Conservation (phyloP, 2,329 filamentous ascomycete species). For the Apiospora malaysiana region DNA sequence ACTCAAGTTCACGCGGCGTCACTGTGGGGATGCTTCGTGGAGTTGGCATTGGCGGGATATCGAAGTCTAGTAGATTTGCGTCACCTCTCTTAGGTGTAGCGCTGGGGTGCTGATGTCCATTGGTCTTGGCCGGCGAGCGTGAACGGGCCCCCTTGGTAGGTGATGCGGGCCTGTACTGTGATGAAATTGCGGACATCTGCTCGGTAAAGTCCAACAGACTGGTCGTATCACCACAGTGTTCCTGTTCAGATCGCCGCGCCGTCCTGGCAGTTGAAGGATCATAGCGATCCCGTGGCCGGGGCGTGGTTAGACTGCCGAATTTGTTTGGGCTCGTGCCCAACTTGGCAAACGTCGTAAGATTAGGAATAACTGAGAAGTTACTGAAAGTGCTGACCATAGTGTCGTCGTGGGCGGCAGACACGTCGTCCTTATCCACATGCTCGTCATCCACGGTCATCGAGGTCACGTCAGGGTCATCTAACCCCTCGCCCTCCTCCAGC, state of each 20-base stretch:
- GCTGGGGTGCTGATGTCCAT: constrained; percentile 31
- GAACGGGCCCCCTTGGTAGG: constrained; percentile 42
- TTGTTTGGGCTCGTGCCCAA: constrained; percentile 71
- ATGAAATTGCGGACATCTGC: constrained; percentile 52
- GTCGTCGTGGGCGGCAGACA: constrained; percentile 66
- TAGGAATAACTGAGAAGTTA: constrained; percentile 86
- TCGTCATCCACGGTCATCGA: constrained; percentile 33
- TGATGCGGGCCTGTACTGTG: constrained; percentile 42
- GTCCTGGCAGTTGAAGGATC: constrained; percentile 44
- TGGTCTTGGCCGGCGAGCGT: constrained; percentile 53
- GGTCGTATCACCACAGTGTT: constrained; percentile 65
- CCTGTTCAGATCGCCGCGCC: constrained; percentile 42
- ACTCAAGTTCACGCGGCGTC: constrained; percentile 90
- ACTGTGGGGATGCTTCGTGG: constrained; percentile 90
- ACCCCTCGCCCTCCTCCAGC: not conserved
- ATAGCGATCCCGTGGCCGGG: constrained; percentile 41
- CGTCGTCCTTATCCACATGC: constrained; percentile 34
- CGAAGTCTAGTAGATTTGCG: constrained; percentile 82
- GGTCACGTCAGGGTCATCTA: constrained; percentile 25
- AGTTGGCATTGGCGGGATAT: constrained; percentile 91
- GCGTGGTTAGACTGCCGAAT: constrained; percentile 45
- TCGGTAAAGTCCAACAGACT: constrained; percentile 90
- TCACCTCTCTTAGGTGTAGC: constrained; percentile 61
- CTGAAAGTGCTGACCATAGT: constrained; percentile 85
- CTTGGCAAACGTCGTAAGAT: constrained; percentile 82